Base-by-base conservation (phyloP, 1,284 basidiomycete genomes). In the Boletus sp. region DNA sequence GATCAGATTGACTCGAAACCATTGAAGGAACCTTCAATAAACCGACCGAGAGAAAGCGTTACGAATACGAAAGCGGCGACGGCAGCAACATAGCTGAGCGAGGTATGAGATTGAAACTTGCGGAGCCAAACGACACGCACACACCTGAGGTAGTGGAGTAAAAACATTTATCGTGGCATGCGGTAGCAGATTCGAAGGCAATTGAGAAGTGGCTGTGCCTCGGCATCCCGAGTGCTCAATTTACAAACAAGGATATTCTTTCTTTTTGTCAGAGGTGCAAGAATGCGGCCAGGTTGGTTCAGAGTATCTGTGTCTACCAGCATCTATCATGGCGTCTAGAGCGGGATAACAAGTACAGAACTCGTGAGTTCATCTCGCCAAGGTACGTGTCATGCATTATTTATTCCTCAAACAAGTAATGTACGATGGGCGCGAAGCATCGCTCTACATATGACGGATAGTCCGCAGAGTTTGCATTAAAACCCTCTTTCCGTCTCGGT, bases 21-120 rank as follows among this genome's bases (percentile, higher is more conserved):
- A 52, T 35, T 47, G 55, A 46, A 52, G 37, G 58, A 43, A 44
- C 35, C 10, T 1, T n/a, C n/a, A n/a, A n/a, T 48, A 43, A 53
- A 68, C 81, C 60, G 57, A 91, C 91, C 92, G 59, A 94, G 79
- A 27, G 90, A 91, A 49, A 94, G 80, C 3, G 90, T 93, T 44
- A 93, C 86, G 68, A 94, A 94, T 60, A 87, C 80, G 71, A 94
- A 91, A 9, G 85, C 90, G 40, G 84, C 85, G 47, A 87, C 62
- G 21, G 84, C 81, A 27, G 89, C 90, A 47, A 83, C 76, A 79
- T 91, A 93, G 64, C 86, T 88, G 63, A 3, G 57, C n/a, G 31
- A 44, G 38, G 27, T 5, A 33, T 60, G 30, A 51, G 38, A 6
- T 10, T 47, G 16, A 1, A 14, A 1, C 1, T 9, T 13, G 2